Conservation (phyloP, 371 early-diverging fungal species). For the Mortierella sp. region DNA sequence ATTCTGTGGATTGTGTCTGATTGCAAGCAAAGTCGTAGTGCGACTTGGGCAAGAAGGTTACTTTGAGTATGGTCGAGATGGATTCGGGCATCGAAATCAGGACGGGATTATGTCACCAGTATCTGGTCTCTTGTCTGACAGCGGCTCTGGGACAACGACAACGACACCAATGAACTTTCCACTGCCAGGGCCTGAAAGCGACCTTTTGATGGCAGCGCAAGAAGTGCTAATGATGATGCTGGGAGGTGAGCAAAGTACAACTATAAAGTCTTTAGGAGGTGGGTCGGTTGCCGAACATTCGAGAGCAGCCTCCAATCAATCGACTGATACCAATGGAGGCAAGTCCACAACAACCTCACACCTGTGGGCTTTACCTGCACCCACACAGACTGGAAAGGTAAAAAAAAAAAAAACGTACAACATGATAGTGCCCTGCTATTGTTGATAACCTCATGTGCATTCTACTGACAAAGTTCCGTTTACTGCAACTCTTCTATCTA, state of each 20-base stretch:
- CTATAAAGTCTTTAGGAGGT: constrained; percentile 4
- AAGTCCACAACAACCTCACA: constrained; percentile 8
- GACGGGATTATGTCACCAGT: constrained; percentile 10
- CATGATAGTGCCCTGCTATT: neutral
- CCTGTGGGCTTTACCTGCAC: constrained; percentile 7
- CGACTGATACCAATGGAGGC: constrained; percentile 8
- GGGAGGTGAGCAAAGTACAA: constrained; percentile 14
- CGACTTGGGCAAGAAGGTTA: constrained; percentile 52
- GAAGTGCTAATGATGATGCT: constrained; percentile 48
- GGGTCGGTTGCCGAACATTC: constrained; percentile 30
- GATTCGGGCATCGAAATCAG: constrained; percentile 29
- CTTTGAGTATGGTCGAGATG: constrained; percentile 50
- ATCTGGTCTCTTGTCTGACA: constrained; percentile 9
- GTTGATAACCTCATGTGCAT: too few species aligned
- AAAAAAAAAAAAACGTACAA: neutral
- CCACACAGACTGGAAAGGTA: constrained; percentile 35
- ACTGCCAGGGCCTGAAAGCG: constrained; percentile 39
- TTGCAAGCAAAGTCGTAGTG: constrained; percentile 50
- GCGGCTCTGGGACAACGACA: constrained; percentile 1
- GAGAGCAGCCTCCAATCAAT: constrained; percentile 34
- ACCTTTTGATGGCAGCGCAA: constrained; percentile 41
- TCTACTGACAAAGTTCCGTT: neutral
- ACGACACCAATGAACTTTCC: constrained; percentile 15
- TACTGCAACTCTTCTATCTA: neutral
- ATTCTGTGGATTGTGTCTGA: constrained; percentile 56